phyloP scores from a whole-genome alignment of 1,284 basidiomycete species.

The Fomitopsis schrenkii region DNA sequence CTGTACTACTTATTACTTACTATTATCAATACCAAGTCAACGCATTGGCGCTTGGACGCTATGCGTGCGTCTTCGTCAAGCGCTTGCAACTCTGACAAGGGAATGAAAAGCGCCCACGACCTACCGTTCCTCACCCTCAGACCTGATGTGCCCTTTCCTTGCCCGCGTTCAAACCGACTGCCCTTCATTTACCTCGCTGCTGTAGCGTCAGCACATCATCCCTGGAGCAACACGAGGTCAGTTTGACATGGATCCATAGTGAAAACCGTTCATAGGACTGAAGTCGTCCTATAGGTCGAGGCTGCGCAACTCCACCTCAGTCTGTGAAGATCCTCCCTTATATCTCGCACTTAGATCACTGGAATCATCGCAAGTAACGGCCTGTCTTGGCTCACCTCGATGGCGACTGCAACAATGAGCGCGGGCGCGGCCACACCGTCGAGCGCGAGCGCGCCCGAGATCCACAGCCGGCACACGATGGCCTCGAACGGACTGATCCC shows the following conservation, averaged over 20 bases:
- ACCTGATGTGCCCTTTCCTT: slow-evolving; percentile 29
- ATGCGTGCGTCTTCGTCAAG: neutral
- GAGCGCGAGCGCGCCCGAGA: slow-evolving; percentile 22
- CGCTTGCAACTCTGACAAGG: neutral
- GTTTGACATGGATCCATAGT: slow-evolving; percentile 5
- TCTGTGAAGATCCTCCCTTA: slow-evolving; percentile 9
- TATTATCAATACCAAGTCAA: too few relatives aligned
- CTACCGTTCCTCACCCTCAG: slow-evolving; percentile 23
- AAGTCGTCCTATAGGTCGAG: slow-evolving; percentile 16
- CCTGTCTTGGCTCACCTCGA: slow-evolving; percentile 6
- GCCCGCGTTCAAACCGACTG: slow-evolving; percentile 16
- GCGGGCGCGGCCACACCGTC: slow-evolving; percentile 14
- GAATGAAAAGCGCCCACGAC: neutral
- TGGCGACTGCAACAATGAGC: slow-evolving; percentile 18
- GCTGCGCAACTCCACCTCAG: slow-evolving; percentile 14
- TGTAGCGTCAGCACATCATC: slow-evolving; percentile 8
- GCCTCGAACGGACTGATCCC: slow-evolving; percentile 16
- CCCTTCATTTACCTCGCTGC: slow-evolving; percentile 4
- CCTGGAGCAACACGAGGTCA: slow-evolving; percentile 14
- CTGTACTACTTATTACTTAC: too few relatives aligned
- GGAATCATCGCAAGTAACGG: neutral
- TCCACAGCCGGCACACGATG: slow-evolving; percentile 14
- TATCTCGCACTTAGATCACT: slow-evolving; percentile 1
- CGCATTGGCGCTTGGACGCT: too few relatives aligned
- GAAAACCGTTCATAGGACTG: slow-evolving; percentile 8